Evolutionary conservation across 495 filamentous ascomycete species (phyloP), one percentile per base, ranked within the genome.

Genomic region (Aspergillus leporis): DNA sequence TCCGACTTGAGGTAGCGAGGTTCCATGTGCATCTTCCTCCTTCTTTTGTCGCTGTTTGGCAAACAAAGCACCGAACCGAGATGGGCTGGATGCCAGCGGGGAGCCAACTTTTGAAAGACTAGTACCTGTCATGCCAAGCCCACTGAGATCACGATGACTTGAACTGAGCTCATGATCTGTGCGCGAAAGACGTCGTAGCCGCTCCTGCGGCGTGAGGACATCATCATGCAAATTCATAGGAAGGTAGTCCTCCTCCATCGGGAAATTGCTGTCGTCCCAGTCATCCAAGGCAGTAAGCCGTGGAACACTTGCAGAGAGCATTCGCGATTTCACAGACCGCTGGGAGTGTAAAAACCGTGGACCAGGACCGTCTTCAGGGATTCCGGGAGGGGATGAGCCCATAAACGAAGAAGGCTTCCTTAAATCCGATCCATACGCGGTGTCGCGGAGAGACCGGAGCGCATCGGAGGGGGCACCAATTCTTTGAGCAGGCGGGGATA

Each of bases 221-320:
- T 98, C 94, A 60, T 98, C 94, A 62, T 92, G 89, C 59, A 98
- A 76, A 41, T 89, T 88, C 36, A 87, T 87, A 1, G 94, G 94
- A 8, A 98, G 75, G 62, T 92, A 91, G 63, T 98, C 93, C 64
- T 98, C 94, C 70, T 98, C 93, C 72, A 93, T 93, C 22, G 90
- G 81, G 68, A 96, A 96, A 51, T 90, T 85, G 53, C 86, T 86
- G 58, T 87, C 83, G 55, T 95, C 93, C 87, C 90, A 91, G 57
- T 92, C 84, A 61, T 85, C 90, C 25, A 87, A 79, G 47, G 79
- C 77, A 46, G 84, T 79, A 53, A 81, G 72, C 64, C 87, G 70
- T 57, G 91, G 85, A 53, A 94, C 81, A 71, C 90, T 95, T 36
- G 88, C 86, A 55, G 91, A 93, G 58, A 97, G 83, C 70, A 91